Evolutionary conservation across 2,329 filamentous ascomycete genomes (phyloP).

Genomic region (Alternaria postmessia): DNA sequence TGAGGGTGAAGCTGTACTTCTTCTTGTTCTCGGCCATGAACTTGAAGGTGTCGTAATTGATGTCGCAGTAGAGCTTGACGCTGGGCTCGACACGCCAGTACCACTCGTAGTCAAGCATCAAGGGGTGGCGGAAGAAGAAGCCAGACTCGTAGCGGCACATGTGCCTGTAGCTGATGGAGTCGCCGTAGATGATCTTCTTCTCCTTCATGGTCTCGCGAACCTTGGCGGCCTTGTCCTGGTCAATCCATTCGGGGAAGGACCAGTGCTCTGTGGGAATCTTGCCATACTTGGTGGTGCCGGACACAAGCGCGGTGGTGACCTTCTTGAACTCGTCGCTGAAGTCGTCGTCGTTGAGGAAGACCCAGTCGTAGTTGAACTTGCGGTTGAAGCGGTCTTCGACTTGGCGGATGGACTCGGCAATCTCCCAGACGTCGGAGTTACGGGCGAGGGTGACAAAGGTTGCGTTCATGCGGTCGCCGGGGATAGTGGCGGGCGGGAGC

Average conservation of each 20-base stretch:
- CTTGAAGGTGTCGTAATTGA: conserved; percentile 95
- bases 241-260: conserved; percentile 96
- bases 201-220: conserved; percentile 93
- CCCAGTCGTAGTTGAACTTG: conserved; percentile 98
- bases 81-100: conserved; percentile 99
- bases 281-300: conserved; percentile 90
- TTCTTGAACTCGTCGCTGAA: conserved; percentile 95
- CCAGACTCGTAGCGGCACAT: conserved; percentile 99
- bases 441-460: conserved; percentile 96
- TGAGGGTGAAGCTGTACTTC: conserved; percentile 97
- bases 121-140: conserved; percentile 95
- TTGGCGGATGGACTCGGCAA: conserved; percentile 92
- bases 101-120: conserved; percentile 97
- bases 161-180: conserved; percentile 95
- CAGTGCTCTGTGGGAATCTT: conserved; percentile 91
- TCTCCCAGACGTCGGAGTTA: conserved; percentile 95
- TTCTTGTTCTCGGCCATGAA: conserved; percentile 96
- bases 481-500: conserved; percentile 58
- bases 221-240: conserved; percentile 89
- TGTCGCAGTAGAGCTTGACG: conserved; percentile 94
- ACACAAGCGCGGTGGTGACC: conserved; percentile 87
- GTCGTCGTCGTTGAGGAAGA: conserved; percentile 95
- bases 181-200: conserved; percentile 97
- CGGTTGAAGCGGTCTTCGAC: conserved; percentile 98
- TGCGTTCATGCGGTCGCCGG: conserved; percentile 86